Conservation (phyloP, 78 protist species). For the Polysphondylium violaceum region DNA sequence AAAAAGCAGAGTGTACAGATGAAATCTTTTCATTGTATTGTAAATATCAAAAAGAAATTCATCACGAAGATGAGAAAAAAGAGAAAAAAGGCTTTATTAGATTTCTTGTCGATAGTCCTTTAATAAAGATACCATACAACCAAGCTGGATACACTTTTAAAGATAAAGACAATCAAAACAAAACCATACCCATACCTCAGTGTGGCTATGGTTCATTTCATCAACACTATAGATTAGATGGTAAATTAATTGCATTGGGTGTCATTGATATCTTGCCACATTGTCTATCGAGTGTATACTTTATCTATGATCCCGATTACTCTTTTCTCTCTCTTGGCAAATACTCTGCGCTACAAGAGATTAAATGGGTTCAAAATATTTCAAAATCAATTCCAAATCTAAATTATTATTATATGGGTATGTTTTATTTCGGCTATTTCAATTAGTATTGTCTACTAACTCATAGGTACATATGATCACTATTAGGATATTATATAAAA, state of each 20-base stretch:
- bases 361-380: slow-evolving; percentile 9
- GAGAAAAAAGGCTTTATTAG: slow-evolving; percentile 8
- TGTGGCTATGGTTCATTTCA: slow-evolving; percentile 87
- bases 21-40: slow-evolving; percentile 46
- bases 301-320: slow-evolving; percentile 89
- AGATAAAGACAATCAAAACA: neutral
- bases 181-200: slow-evolving; percentile 11
- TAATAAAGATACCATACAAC: too few species aligned
- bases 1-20: slow-evolving; percentile 44
- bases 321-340: slow-evolving; percentile 74
- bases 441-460: too few species aligned
- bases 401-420: slow-evolving; percentile 87
- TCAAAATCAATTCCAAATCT: slow-evolving; percentile 6
- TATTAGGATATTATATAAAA: slow-evolving; percentile 82
- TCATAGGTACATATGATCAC: too few species aligned
- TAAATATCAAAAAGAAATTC: slow-evolving; percentile 53
- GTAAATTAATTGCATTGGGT: slow-evolving; percentile 87
- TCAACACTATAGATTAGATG: slow-evolving; percentile 88
- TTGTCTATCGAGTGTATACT: slow-evolving; percentile 90
- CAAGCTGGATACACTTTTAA: too few species aligned
- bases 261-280: slow-evolving; percentile 89
- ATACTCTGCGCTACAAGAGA: slow-evolving; percentile 51
- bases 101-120: slow-evolving; percentile 56
- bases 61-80: slow-evolving; percentile 44
- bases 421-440: too few species aligned